Percentiles rank a stretch among this genome's conserved stretches.
These are phyloP conservation scores for Zizania latifolia DNA, from an alignment of 176 grass and related monocot species.

Conservation along the genomic window DNA sequence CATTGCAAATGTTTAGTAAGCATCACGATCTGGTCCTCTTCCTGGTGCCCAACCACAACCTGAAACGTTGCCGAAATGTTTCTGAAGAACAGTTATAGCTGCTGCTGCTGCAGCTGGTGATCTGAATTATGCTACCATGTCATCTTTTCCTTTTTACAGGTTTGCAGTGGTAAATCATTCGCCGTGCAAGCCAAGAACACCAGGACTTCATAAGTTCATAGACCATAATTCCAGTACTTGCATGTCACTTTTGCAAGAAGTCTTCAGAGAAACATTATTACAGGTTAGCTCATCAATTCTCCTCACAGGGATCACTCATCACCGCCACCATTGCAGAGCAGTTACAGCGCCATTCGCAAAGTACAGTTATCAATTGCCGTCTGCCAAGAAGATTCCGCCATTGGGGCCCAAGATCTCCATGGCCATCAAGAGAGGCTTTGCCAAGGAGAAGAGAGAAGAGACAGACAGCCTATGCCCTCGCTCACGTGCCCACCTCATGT, in stretches of 20 bases:
- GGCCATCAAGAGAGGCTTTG: neutral
- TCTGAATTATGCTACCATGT: neutral
- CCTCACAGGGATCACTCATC: neutral
- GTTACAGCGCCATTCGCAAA: neutral
- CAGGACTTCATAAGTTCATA: neutral
- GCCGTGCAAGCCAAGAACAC: neutral
- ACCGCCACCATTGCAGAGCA: neutral
- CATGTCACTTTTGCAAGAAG: neutral
- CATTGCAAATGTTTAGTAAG: neutral
- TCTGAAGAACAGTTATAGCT: neutral
- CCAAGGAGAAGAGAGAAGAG: neutral
- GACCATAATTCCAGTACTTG: too few species aligned
- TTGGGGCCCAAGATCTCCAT: neutral
- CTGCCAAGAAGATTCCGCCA: neutral
- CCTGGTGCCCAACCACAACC: neutral
- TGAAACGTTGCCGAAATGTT: neutral
- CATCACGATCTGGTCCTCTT: neutral
- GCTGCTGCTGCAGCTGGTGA: neutral
- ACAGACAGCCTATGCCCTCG: neutral
- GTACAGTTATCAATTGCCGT: neutral
- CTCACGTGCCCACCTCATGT: neutral
- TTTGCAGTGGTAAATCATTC: neutral
- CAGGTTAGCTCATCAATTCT: neutral
- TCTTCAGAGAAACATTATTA: neutral
- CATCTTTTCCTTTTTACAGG: neutral